Conservation (phyloP, 352 stramenopile genomes). For the Pilasporangium apinafurcum region DNA sequence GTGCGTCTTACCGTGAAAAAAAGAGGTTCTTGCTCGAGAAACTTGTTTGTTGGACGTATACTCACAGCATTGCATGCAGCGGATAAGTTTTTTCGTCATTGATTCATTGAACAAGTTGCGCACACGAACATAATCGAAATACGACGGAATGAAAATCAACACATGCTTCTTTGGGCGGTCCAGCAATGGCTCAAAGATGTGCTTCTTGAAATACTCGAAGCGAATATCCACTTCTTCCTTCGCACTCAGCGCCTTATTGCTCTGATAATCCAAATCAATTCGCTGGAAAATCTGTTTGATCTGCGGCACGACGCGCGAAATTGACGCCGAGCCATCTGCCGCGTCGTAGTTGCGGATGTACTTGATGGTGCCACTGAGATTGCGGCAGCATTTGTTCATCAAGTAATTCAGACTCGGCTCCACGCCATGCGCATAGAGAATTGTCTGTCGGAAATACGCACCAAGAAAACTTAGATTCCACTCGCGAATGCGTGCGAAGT, state of each 20-base stretch:
- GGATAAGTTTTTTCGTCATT: conserved; percentile 72
- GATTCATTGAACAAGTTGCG: conserved; percentile 74
- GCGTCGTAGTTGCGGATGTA: conserved; percentile 50
- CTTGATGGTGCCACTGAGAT: conserved; percentile 43
- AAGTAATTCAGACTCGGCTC: conserved; percentile 59
- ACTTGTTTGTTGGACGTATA: conserved; percentile 66
- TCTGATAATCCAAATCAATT: conserved; percentile 29
- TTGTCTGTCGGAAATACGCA: conserved; percentile 66
- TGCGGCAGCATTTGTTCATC: conserved; percentile 51
- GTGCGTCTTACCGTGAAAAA: conserved; percentile 73
- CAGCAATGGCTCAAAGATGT: conserved; percentile 70
- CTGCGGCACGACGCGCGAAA: conserved; percentile 58
- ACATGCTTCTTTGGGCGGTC: conserved; percentile 64
- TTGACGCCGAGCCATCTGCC: conserved; percentile 35
- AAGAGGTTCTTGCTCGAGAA: conserved; percentile 58
- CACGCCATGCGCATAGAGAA: conserved; percentile 56
- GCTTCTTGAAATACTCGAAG: conserved; percentile 74
- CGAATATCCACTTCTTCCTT: conserved; percentile 50
- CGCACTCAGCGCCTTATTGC: conserved; percentile 13
- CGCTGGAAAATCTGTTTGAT: conserved; percentile 83
- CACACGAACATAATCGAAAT: conserved; percentile 85
- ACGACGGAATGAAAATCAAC: conserved; percentile 77
- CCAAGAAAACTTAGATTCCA: conserved; percentile 69
- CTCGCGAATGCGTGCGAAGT: conserved; percentile 68
- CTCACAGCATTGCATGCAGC: conserved; percentile 63